phyloP scores from a whole-genome alignment of 345 rosid genomes.

The Heritiera fomes region DNA sequence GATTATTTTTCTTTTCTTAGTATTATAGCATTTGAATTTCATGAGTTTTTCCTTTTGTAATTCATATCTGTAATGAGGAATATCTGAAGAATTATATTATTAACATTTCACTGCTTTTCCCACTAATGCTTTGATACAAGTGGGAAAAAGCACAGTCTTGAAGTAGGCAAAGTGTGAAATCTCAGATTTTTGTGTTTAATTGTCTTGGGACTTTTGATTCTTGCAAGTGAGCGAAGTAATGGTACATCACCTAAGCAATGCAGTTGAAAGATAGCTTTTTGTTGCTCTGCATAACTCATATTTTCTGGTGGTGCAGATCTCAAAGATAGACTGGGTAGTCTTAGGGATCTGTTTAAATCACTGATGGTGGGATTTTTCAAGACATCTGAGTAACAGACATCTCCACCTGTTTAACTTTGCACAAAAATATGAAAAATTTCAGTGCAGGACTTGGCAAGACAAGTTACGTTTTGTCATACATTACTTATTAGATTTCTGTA shows the following conservation, averaged over 20 bases:
- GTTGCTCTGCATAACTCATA: background rate
- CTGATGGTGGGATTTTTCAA: background rate
- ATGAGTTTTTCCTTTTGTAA: slow-evolving; percentile 10
- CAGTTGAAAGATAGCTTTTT: background rate
- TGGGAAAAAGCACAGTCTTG: background rate
- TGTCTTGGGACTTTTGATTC: background rate
- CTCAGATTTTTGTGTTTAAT: background rate
- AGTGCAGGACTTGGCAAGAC: background rate
- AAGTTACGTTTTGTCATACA: background rate
- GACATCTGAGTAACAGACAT: slow-evolving; percentile 1
- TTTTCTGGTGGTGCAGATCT: slow-evolving; percentile 11
- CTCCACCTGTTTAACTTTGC: slow-evolving; percentile 6
- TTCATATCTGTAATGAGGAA: background rate
- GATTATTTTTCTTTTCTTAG: slow-evolving; percentile 23
- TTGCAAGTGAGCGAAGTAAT: background rate
- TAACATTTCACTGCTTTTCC: background rate
- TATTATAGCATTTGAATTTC: background rate
- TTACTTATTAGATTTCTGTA: background rate
- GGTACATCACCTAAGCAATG: background rate
- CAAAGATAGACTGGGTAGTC: slow-evolving; percentile 3
- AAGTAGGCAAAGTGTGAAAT: background rate
- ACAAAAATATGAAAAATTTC: background rate
- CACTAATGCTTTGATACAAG: background rate
- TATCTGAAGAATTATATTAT: background rate
- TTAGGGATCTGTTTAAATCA: background rate